A percentile compares a stretch with the other conserved stretches of the same genome.
phyloP scores from a whole-genome alignment of 2,329 filamentous ascomycete genomes.

The Aspergillus spinulosporus region DNA sequence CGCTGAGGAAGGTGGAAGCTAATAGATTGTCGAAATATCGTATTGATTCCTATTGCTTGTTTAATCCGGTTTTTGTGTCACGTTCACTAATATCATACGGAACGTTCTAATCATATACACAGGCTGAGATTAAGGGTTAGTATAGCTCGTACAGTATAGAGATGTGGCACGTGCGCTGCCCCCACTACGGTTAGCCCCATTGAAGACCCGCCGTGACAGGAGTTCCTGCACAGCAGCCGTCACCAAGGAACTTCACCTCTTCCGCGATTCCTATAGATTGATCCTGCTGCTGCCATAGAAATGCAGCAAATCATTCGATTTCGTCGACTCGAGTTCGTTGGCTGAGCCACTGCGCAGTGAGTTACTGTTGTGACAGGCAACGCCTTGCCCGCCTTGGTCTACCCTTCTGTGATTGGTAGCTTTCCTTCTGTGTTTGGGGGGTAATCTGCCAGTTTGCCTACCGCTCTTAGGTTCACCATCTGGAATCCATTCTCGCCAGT shows the following conservation, averaged over 20 bases:
- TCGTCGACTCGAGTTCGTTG: not conserved
- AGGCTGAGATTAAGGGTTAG: not conserved
- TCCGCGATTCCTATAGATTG: not conserved
- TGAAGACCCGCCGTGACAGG: conserved; percentile 1
- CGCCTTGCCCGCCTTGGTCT: conserved; percentile 10
- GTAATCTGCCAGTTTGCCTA: conserved; percentile 14
- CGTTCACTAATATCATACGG: not conserved
- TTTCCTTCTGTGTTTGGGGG: conserved; percentile 11
- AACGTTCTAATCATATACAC: not conserved
- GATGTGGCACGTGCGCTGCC: conserved; percentile 8
- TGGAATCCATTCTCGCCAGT: conserved; percentile 18
- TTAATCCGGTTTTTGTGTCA: not conserved
- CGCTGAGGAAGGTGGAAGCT: conserved; percentile 45
- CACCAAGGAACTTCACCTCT: not conserved
- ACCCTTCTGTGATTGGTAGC: conserved; percentile 18
- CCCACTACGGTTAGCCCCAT: conserved; percentile 8
- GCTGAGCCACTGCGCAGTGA: not conserved
- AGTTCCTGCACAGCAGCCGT: conserved; percentile 8
- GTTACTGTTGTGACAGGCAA: not conserved
- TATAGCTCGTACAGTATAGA: not conserved
- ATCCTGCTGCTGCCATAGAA: conserved; percentile 1
- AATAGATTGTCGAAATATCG: conserved; percentile 1
- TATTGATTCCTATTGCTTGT: not conserved
- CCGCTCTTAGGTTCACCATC: conserved; percentile 7
- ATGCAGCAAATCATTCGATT: not conserved